A percentile compares a stretch with the other conserved stretches of the same genome.
Conservation (phyloP, 176 grass and related monocot genomes). For the Musa itinerans region DNA sequence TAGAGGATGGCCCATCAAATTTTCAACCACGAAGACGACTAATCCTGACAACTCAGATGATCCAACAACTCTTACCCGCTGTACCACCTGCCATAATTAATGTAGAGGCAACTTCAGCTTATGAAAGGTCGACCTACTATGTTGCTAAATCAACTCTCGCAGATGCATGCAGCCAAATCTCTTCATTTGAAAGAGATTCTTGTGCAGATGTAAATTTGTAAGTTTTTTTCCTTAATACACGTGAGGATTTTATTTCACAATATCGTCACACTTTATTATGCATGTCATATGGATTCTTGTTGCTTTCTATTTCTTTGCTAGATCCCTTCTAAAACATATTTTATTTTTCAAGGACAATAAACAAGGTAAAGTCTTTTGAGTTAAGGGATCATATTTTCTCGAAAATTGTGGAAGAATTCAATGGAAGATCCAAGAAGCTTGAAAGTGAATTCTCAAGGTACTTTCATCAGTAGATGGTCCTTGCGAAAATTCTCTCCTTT, state of each 20-base stretch:
- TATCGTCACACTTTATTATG: neutral
- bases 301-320: neutral
- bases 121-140: conserved; percentile 56
- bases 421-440: conserved; percentile 68
- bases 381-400: conserved; percentile 46
- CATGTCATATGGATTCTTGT: neutral
- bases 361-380: conserved; percentile 42
- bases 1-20: conserved; percentile 40
- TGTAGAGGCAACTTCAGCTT: conserved; percentile 53
- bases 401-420: conserved; percentile 57
- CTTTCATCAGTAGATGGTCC: neutral
- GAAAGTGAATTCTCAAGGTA: conserved; percentile 78
- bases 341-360: conserved; percentile 45
- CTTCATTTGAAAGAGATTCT: conserved; percentile 37
- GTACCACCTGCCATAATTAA: conserved; percentile 57
- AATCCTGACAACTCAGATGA: conserved; percentile 63
- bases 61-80: conserved; percentile 74
- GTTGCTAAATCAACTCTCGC: conserved; percentile 59
- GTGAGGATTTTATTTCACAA: neutral
- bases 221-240: conserved; percentile 19
- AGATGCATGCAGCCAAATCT: conserved; percentile 64
- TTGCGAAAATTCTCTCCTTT: too few relatives aligned
- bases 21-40: conserved; percentile 56
- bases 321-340: neutral
- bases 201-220: conserved; percentile 51